phyloP scores from a whole-genome alignment of 805 yeast species.

The Vanderwaltozyma yarrowii region DNA sequence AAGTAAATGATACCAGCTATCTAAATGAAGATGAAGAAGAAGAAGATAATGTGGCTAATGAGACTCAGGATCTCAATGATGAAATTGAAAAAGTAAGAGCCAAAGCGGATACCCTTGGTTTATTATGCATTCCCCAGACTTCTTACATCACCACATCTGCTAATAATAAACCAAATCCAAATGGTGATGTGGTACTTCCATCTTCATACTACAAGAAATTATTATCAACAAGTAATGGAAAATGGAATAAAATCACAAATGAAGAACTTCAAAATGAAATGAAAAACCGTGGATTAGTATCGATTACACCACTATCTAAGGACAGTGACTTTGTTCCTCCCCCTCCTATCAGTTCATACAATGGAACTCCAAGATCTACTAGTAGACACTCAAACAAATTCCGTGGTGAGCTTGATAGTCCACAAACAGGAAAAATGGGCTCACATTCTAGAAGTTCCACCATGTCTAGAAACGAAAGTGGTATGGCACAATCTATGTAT shows the following conservation, averaged over 20 bases:
- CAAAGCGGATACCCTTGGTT: slow-evolving; percentile 37
- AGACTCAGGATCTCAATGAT: slow-evolving; percentile 4
- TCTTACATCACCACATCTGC: slow-evolving; percentile 55
- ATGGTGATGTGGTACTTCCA: slow-evolving; percentile 54
- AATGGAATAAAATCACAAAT: slow-evolving; percentile 29
- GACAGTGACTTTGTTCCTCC: slow-evolving; percentile 12
- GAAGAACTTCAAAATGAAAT: slow-evolving; percentile 38
- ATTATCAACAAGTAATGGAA: slow-evolving; percentile 26
- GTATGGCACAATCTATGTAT: neutral
- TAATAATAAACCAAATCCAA: slow-evolving; percentile 42
- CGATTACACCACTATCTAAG: neutral
- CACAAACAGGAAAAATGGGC: neutral
- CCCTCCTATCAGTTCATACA: slow-evolving; percentile 3
- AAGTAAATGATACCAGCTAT: neutral
- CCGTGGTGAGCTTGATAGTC: neutral
- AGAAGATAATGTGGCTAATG: slow-evolving; percentile 4
- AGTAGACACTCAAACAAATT: neutral
- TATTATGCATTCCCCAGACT: slow-evolving; percentile 47
- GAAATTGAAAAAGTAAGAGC: slow-evolving; percentile 25
- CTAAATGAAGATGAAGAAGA: slow-evolving; percentile 6
- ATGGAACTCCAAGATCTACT: neutral
- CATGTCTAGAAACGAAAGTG: neutral
- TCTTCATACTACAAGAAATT: slow-evolving; percentile 52
- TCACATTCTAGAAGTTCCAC: slow-evolving; percentile 3
- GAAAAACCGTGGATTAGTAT: slow-evolving; percentile 35